These are phyloP conservation scores for Patellifolia procumbens DNA, from an alignment of 179 eudicot species.

Conservation along the genomic window DNA sequence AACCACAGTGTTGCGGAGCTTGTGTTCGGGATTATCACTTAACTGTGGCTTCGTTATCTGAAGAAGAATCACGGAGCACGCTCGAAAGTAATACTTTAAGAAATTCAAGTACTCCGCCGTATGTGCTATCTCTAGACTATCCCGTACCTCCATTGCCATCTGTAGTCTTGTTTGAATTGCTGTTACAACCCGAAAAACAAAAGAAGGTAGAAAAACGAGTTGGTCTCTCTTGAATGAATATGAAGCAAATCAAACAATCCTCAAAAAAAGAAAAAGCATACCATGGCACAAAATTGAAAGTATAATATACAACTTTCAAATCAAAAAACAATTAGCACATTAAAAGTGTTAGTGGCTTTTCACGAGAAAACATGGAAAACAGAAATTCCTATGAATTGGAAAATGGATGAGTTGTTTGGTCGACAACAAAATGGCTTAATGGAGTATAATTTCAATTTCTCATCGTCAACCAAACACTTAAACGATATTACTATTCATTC, in stretches of 20 bases:
- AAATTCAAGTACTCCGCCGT: conserved; percentile 97
- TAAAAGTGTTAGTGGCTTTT: too few relatives aligned
- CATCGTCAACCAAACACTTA: too few relatives aligned
- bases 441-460: too few relatives aligned
- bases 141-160: conserved; percentile 97
- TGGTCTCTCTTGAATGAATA: neutral
- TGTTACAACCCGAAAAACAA: conserved; percentile 24
- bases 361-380: neutral
- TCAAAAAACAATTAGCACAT: too few relatives aligned
- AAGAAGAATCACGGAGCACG: conserved; percentile 73
- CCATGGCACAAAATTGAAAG: neutral
- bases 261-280: neutral
- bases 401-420: too few relatives aligned
- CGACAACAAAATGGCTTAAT: too few relatives aligned
- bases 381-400: too few relatives aligned
- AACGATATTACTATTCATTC: too few relatives aligned
- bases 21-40: conserved; percentile 80
- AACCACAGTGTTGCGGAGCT: conserved; percentile 77
- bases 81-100: conserved; percentile 81
- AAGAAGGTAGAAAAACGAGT: neutral
- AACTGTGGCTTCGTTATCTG: conserved; percentile 92
- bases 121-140: conserved; percentile 91
- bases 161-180: conserved; percentile 79
- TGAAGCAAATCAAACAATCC: neutral
- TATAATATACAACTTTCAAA: neutral